A percentile compares a stretch with the other conserved stretches of the same genome.
Evolutionary conservation across 2,329 filamentous ascomycete species (phyloP).

Genomic region (Sporothrix dimorphospora): DNA sequence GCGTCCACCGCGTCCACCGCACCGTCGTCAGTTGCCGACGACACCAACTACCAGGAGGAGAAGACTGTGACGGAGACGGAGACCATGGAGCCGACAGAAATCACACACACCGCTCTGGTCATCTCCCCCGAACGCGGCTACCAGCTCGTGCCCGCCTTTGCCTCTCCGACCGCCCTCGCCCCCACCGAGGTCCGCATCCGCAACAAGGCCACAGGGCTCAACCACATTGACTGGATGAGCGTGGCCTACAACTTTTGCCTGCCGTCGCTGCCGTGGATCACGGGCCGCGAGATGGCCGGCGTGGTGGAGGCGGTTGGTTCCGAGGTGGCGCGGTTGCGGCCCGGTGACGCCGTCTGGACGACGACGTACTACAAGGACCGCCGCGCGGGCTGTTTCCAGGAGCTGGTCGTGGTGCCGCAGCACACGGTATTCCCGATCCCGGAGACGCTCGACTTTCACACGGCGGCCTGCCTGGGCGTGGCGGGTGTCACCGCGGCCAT

Average conservation of each 20-base stretch:
- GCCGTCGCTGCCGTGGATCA: conserved; percentile 37
- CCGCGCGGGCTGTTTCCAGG: conserved; percentile 48
- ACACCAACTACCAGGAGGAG: background rate
- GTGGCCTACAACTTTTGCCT: conserved; percentile 50
- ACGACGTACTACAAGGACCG: conserved; percentile 46
- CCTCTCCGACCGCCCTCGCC: background rate
- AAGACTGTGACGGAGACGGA: background rate
- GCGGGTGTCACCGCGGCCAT: conserved; percentile 47
- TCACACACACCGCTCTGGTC: conserved; percentile 18
- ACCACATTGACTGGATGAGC: conserved; percentile 47
- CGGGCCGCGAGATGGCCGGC: conserved; percentile 34
- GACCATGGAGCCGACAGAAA: background rate
- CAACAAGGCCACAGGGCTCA: conserved; percentile 39
- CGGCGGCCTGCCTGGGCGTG: conserved; percentile 46
- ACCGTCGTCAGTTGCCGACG: conserved; percentile 4
- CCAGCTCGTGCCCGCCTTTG: background rate
- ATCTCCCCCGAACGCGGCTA: conserved; percentile 12
- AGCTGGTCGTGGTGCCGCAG: conserved; percentile 46
- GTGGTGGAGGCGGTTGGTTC: conserved; percentile 30
- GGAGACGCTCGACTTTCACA: conserved; percentile 39
- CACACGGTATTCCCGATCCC: conserved; percentile 49
- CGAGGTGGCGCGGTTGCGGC: conserved; percentile 35
- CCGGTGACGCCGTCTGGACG: conserved; percentile 42
- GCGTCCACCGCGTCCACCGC: background rate
- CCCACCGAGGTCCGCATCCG: conserved; percentile 42